Evolutionary conservation across 345 rosid species (phyloP), one percentile per base, ranked within the genome.

Genomic region (Lumnitzera littorea): DNA sequence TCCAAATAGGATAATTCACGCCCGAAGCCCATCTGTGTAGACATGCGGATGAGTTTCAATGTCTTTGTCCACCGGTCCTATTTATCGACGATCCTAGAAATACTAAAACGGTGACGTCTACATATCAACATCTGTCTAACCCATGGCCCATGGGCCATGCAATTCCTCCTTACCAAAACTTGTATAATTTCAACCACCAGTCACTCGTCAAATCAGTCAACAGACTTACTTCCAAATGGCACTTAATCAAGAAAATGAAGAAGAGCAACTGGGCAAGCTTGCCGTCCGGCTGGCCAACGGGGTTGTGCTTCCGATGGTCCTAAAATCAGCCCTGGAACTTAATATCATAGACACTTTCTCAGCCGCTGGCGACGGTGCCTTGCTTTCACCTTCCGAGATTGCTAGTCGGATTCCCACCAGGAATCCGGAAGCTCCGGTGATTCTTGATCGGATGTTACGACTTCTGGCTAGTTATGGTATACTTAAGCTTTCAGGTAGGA

Each of bases 391-490:
- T 1, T 60, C 70, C 0, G 72, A 82, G 63, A 78, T 82, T 27
- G 80, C 79, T 3, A 63, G 63, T 51, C 24, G 16, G n/a, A 66
- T 85, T 2, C 78, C 72, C 50, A 53, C 84, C 5, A 69, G 66
- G 50, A 80, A 80, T 46, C 77, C 82, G 0, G 79, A 66, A 1
- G 84, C 88, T 0, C 57, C 82, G 0, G 55, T 66, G 56, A 20
- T 80, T 52, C 53, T 85, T 10, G 86, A 82, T 17, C 73, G 81
- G 16, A 75, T 82, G 74, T 73, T 85, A 51, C 69, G 84, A 16
- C 65, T 78, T 17, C 61, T 82, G 24, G 86, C 83, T 2, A 75
- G 82, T 70, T 65, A 76, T 55, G 74, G 74, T 49, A 62, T 85
- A 56, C 70, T 82, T 23, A 25, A 61, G 64, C 29, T 20, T n/a